These are phyloP conservation scores for Chlorella variabilis DNA, from an alignment of 163 green algal species.

Conservation along the genomic window DNA sequence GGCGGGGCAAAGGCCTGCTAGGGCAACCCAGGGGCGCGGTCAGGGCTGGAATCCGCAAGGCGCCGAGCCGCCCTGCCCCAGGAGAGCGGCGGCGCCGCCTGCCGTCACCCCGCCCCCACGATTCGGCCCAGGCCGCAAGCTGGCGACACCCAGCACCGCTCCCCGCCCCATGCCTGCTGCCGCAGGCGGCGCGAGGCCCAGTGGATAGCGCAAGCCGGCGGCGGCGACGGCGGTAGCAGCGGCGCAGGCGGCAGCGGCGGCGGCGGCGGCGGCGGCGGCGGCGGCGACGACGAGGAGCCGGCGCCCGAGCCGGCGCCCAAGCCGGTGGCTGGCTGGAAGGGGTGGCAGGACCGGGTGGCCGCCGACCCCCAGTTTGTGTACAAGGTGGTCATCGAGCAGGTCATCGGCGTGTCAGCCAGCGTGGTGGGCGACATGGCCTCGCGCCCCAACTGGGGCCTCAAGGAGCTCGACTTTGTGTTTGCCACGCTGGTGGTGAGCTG, in stretches of 20 bases:
- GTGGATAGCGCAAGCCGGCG: conserved; percentile 13
- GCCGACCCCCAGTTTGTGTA: conserved; percentile 91
- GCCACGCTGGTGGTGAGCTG: conserved; percentile 83
- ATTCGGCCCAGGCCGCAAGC: too few relatives aligned
- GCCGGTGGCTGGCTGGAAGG: conserved; percentile 64
- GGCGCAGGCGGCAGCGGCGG: conserved; percentile 39
- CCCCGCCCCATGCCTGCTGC: too few relatives aligned
- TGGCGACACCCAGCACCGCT: too few relatives aligned
- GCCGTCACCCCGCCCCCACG: too few relatives aligned
- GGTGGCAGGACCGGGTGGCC: conserved; percentile 88
- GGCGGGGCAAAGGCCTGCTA: too few relatives aligned
- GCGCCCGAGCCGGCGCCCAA: conserved; percentile 40
- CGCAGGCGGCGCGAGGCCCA: conserved; percentile 22
- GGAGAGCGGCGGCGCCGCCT: too few relatives aligned
- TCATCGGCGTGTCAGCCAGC: conserved; percentile 89
- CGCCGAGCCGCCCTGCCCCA: too few relatives aligned
- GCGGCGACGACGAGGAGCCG: conserved; percentile 36
- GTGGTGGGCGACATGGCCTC: conserved; percentile 95
- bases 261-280: conserved; percentile 47
- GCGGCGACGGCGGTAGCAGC: conserved; percentile 14
- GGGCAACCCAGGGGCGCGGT: too few relatives aligned
- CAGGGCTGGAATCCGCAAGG: too few relatives aligned
- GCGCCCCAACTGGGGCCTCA: conserved; percentile 93
- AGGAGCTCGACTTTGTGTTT: conserved; percentile 99
- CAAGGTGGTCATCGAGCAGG: conserved; percentile 95